Percentiles rank a stretch among this genome's conserved stretches.
These are phyloP conservation scores for Sergeia podlipaevii DNA, from an alignment of 208 protist genomes.

Conservation along the genomic window DNA sequence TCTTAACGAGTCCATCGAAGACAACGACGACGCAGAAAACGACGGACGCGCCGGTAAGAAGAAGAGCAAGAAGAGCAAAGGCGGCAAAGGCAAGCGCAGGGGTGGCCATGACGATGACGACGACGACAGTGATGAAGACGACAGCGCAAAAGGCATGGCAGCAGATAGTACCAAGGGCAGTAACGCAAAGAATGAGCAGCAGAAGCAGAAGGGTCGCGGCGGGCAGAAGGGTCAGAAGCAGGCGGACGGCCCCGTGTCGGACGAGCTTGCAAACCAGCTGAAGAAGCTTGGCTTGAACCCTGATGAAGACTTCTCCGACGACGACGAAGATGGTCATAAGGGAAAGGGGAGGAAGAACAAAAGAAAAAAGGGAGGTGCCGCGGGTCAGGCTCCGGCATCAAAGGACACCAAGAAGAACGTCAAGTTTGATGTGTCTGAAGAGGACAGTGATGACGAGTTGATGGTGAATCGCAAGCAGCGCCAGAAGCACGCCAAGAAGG, in stretches of 20 bases:
- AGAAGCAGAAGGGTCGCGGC: conserved; percentile 3
- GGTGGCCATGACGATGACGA: conserved; percentile 6
- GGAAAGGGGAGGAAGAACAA: conserved; percentile 24
- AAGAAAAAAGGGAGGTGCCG: conserved; percentile 17
- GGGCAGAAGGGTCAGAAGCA: conserved; percentile 6
- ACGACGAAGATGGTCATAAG: conserved; percentile 17
- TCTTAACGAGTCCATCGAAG: background rate
- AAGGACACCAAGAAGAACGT: conserved; percentile 19
- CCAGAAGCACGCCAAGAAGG: conserved; percentile 40
- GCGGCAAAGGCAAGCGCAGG: conserved; percentile 6
- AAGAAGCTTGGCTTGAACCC: conserved; percentile 21
- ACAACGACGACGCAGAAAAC: background rate
- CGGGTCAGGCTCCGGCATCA: conserved; percentile 4
- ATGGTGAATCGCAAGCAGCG: conserved; percentile 73
- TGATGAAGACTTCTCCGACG: conserved; percentile 11
- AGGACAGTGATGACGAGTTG: conserved; percentile 72
- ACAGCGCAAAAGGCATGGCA: background rate
- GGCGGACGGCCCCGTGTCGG: background rate
- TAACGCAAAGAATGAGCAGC: conserved; percentile 5
- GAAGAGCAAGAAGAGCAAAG: conserved; percentile 4
- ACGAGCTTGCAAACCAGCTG: conserved; percentile 18
- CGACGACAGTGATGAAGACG: conserved; percentile 4
- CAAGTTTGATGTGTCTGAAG: conserved; percentile 13
- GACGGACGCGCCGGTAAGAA: background rate
- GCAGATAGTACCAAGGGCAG: background rate